Evolutionary conservation across 139 green algal genomes (phyloP).

Genomic region (Volvox reticuliferus): DNA sequence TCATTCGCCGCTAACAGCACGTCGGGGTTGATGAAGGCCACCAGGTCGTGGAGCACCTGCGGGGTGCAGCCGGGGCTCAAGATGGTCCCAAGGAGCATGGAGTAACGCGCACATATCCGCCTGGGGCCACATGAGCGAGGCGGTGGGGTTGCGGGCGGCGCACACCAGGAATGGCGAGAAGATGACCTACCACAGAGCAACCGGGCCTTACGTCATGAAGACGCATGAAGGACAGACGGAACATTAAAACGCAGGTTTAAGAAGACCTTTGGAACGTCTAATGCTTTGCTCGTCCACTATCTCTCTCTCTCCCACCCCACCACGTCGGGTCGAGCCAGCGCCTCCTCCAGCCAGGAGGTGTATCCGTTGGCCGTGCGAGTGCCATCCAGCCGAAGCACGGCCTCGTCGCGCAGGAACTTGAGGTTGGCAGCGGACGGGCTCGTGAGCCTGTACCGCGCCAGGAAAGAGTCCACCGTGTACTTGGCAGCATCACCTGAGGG

Average conservation of each 20-base stretch:
- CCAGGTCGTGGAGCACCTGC: constrained; percentile 71
- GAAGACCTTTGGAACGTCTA: too few species aligned
- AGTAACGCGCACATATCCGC: too few species aligned
- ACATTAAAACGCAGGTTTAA: too few species aligned
- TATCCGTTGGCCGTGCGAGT: background rate
- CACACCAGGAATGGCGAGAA: too few species aligned
- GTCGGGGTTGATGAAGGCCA: background rate
- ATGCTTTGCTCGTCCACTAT: background rate
- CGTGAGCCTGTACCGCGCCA: constrained; percentile 15
- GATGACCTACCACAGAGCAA: too few species aligned
- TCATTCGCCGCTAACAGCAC: background rate
- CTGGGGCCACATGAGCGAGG: too few species aligned
- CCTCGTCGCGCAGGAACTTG: constrained; percentile 55
- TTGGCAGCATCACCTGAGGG: background rate
- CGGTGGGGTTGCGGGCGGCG: background rate
- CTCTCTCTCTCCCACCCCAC: constrained; percentile 43
- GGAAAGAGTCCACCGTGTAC: constrained; percentile 49
- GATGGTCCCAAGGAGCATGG: too few species aligned
- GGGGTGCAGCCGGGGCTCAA: background rate
- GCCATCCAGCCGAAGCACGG: constrained; percentile 51
- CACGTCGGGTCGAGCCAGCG: constrained; percentile 72
- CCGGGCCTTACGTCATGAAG: too few species aligned
- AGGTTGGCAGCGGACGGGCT: constrained; percentile 11
- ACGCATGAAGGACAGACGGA: too few species aligned
- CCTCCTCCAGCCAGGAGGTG: constrained; percentile 83